Percentiles rank a stretch among this genome's conserved stretches.
phyloP scores from a whole-genome alignment of 2,329 filamentous ascomycete species.

The Colletotrichum simmondsii region DNA sequence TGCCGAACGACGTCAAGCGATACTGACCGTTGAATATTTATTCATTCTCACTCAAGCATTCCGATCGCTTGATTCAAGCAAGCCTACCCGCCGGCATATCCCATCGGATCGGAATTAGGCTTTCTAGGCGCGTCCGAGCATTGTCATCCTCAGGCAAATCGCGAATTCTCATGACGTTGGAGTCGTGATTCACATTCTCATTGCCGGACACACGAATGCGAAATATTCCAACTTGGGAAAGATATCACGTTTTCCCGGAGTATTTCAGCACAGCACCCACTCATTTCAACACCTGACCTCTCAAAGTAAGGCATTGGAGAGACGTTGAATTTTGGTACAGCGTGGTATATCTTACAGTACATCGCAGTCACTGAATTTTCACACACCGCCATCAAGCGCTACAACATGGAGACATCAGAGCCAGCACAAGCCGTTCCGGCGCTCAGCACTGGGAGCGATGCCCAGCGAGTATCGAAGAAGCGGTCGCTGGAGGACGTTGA shows the following conservation, averaged over 20 bases:
- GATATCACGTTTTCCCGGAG: too few relatives aligned
- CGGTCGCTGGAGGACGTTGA: conserved; percentile 41
- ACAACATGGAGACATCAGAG: conserved; percentile 26
- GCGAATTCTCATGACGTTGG: background rate
- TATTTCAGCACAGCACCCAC: background rate
- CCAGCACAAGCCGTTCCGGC: background rate
- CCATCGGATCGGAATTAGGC: background rate
- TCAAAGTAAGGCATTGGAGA: background rate
- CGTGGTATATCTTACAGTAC: background rate
- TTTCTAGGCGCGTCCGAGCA: background rate
- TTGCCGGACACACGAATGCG: background rate
- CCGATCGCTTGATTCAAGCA: background rate
- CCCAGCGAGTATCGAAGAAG: conserved; percentile 38
- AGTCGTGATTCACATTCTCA: background rate
- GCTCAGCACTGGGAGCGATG: background rate
- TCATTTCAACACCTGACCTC: background rate
- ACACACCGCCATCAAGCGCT: background rate
- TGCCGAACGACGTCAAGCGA: conserved; percentile 10
- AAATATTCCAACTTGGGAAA: background rate
- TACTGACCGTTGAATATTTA: background rate
- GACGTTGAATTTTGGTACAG: background rate
- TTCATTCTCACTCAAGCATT: background rate
- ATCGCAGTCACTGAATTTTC: background rate
- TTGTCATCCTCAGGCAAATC: background rate
- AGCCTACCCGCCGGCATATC: background rate